Evolutionary conservation across 2,329 filamentous ascomycete species (phyloP), one percentile per base, ranked within the genome.

Genomic region (Trichothecium sympodiale): DNA sequence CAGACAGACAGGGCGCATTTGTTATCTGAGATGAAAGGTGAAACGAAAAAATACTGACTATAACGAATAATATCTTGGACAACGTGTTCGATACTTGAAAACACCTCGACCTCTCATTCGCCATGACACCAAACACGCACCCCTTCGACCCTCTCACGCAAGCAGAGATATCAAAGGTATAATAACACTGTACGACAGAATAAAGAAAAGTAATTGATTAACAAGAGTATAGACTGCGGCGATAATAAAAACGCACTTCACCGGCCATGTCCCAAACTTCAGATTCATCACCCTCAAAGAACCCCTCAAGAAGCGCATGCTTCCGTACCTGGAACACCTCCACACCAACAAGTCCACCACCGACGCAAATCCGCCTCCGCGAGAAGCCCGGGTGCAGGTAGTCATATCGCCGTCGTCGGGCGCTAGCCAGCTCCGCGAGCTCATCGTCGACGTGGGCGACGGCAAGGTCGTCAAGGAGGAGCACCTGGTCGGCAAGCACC

Each of bases 251-350:
- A 37, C 42, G 2, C 38, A 39, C 9, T 55, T 56, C 26, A 29
- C 39, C 5, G 36, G 16, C 0, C 36, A 43, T 9, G 41, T 43
- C 2, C 43, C 53, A 7, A 57, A 61, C 37, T 74, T 73, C 43
- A 60, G 67, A 4, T 61, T 66, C 37, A 64, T 72, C 40, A 67
- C 65, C 0, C 56, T 74, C 8, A 49, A 50, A 12, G 69, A 74
- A 40, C 69, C 69, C 0, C 50, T 54, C 1, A 75, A 74, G 49
- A 47, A 52, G n/a, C 51, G 59, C 13, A 59, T 73, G 55, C 41
- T 65, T 5, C 38, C 36, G 0, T 74, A 60, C 36, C 53, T 74
- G 0, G 62, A 70, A 33, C 57, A 60, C 31, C 41, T 38, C 2
- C 45, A 44, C 0, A 50, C 2, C 26, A 39, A 35, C 46, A 3